A percentile compares a stretch with the other conserved stretches of the same genome.
phyloP scores from a whole-genome alignment of 257 asterid species.

The Solanum stenotomum region DNA sequence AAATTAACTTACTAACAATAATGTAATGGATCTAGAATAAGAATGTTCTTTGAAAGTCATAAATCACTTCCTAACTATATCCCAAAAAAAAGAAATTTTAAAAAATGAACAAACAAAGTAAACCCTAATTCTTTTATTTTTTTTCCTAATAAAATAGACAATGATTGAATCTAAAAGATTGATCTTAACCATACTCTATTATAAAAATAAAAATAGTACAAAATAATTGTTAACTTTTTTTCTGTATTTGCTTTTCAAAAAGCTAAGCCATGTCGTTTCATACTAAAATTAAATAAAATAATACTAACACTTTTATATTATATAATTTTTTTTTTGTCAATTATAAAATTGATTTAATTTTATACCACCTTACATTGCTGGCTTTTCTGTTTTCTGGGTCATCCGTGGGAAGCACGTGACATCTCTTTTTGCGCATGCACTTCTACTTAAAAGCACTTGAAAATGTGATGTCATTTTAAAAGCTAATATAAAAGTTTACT shows the following conservation, averaged over 20 bases:
- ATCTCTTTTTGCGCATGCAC: slow-evolving; percentile 59
- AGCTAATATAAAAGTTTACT: not conserved
- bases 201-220: slow-evolving; percentile 14
- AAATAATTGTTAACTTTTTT: slow-evolving; percentile 12
- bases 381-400: slow-evolving; percentile 4
- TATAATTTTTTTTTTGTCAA: not conserved
- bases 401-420: slow-evolving; percentile 57
- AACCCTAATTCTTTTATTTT: not conserved
- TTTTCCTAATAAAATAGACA: slow-evolving; percentile 23
- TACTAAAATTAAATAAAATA: slow-evolving; percentile 1
- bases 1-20: not conserved
- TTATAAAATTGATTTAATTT: not conserved
- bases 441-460: not conserved
- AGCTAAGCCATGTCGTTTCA: slow-evolving; percentile 23
- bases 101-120: not conserved
- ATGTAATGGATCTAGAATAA: not conserved
- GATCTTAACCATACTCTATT: slow-evolving; percentile 50
- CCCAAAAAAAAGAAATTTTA: not conserved
- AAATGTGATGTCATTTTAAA: slow-evolving; percentile 1
- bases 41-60: not conserved
- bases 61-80: not conserved
- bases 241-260: slow-evolving; percentile 27
- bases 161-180: slow-evolving; percentile 68
- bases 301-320: not conserved
- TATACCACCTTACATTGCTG: not conserved